Evolutionary conservation across 805 yeast species (phyloP), one percentile per base, ranked within the genome.

Genomic region (Kodamaea nitidulidarum): DNA sequence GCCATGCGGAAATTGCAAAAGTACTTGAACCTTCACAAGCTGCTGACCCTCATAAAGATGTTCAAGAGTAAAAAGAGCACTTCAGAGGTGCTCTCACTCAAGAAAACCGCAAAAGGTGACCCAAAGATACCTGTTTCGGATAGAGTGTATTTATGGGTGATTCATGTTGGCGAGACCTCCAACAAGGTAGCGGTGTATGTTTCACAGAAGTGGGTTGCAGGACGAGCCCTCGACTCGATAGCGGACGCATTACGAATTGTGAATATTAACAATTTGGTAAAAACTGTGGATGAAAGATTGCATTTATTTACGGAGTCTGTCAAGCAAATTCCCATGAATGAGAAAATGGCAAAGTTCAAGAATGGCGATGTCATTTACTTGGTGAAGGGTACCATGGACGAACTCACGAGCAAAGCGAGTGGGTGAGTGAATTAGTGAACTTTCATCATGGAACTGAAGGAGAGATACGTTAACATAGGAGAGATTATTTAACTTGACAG

Each of bases 141-240:
- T 47, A 51, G 83, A 29, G 56, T 78, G 1, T 75, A 77, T 47
- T 54, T 76, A 10, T 72, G 75, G 73, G 65, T 71, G 16, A 54
- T 67, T 24, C 70, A 67, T 42, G 55, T 75, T 14, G 58, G 68
- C 5, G 60, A 53, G 7, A 51, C 50, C 21, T 26, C 37, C 17
- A 27, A 22, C 17, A 43, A 59, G 27, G 53, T 50, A 14, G 63
- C 72, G 1, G 50, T 77, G 14, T 80, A 52, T 53, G 70, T 78
- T 10, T 75, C 76, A 12, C 73, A 69, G 41, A 58, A 67, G 20
- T 79, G 84, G 83, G 75, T 80, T 0, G 70, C 78, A 22, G 86
- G 86, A 1, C 58, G 78, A 39, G 70, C 77, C 12, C 53, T 80
- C 24, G 86, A 80, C 52, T 65, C 68, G 16, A 65, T 74, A 5